Evolutionary conservation across 2,329 filamentous ascomycete species (phyloP).

Genomic region (Nemania serpens): DNA sequence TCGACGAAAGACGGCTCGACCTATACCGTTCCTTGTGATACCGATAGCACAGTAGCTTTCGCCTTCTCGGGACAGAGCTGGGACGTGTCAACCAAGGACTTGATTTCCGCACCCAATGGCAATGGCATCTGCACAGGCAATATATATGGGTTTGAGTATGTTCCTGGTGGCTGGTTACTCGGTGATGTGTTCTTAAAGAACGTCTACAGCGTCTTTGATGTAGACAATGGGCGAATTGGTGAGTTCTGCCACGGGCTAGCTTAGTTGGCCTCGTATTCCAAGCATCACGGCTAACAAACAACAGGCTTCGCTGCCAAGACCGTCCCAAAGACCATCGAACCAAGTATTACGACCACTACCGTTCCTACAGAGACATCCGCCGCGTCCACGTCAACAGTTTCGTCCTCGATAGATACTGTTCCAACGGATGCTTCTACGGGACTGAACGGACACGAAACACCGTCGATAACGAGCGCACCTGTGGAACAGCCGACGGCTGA

Average conservation of each 20-base stretch:
- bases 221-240: slow-evolving; percentile 69
- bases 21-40: slow-evolving; percentile 76
- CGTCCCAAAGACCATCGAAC: slow-evolving; percentile 11
- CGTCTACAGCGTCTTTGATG: slow-evolving; percentile 85
- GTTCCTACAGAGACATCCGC: slow-evolving; percentile 29
- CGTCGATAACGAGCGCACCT: slow-evolving; percentile 31
- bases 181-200: slow-evolving; percentile 89
- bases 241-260: slow-evolving; percentile 33
- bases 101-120: slow-evolving; percentile 57
- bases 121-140: slow-evolving; percentile 68
- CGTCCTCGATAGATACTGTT: slow-evolving; percentile 20
- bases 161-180: slow-evolving; percentile 73
- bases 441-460: slow-evolving; percentile 45
- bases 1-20: slow-evolving; percentile 59
- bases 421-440: slow-evolving; percentile 33
- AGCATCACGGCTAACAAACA: slow-evolving; percentile 9
- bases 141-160: slow-evolving; percentile 73
- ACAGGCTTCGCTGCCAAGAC: slow-evolving; percentile 47
- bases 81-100: slow-evolving; percentile 71
- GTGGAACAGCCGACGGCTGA: slow-evolving; percentile 28
- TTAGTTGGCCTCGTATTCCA: background rate
- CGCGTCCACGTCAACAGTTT: slow-evolving; percentile 29
- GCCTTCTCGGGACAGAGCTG: slow-evolving; percentile 71
- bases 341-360: slow-evolving; percentile 23
- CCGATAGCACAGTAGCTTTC: slow-evolving; percentile 63